Conservation (phyloP, 371 early-diverging fungal species). For the Rhizopus stolonifer region DNA sequence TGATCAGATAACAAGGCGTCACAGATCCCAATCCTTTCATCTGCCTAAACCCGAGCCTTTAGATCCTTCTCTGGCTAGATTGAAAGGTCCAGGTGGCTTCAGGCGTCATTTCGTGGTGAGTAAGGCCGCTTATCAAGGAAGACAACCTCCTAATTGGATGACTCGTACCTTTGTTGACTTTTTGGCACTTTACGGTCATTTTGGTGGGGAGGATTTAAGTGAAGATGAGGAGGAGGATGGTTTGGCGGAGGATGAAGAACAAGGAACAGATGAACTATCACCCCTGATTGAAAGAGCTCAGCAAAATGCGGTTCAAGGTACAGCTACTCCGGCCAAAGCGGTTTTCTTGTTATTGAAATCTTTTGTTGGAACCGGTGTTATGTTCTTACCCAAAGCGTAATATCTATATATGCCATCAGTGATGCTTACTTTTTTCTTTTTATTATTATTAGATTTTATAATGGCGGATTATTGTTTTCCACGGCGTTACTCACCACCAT, state of each 20-base stretch:
- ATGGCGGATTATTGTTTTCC: slow-evolving; percentile 67
- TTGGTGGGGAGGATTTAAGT: slow-evolving; percentile 92
- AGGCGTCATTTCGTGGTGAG: slow-evolving; percentile 83
- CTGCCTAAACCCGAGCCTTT: slow-evolving; percentile 32
- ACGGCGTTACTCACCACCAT: slow-evolving; percentile 48
- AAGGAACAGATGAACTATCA: slow-evolving; percentile 9
- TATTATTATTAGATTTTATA: slow-evolving; percentile 49
- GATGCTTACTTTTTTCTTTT: slow-evolving; percentile 7
- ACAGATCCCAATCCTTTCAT: slow-evolving; percentile 42
- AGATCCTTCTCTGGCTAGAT: slow-evolving; percentile 40
- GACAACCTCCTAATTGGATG: slow-evolving; percentile 67
- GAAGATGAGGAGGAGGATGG: slow-evolving; percentile 67
- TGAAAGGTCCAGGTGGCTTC: slow-evolving; percentile 85
- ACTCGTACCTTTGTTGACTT: slow-evolving; percentile 92
- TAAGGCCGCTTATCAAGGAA: slow-evolving; percentile 71
- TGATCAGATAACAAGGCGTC: slow-evolving; percentile 31
- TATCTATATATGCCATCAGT: too few species aligned
- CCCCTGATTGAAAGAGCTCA: slow-evolving; percentile 52
- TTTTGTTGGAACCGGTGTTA: slow-evolving; percentile 80
- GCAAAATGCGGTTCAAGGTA: slow-evolving; percentile 57
- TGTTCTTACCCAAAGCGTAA: slow-evolving; percentile 73
- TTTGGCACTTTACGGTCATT: slow-evolving; percentile 89
- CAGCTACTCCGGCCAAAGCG: slow-evolving; percentile 67
- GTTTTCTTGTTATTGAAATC: slow-evolving; percentile 74
- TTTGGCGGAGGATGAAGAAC: slow-evolving; percentile 12